Evolutionary conservation across 768 basidiomycete species (phyloP).

Genomic region (Cystobasidium onofrii): DNA sequence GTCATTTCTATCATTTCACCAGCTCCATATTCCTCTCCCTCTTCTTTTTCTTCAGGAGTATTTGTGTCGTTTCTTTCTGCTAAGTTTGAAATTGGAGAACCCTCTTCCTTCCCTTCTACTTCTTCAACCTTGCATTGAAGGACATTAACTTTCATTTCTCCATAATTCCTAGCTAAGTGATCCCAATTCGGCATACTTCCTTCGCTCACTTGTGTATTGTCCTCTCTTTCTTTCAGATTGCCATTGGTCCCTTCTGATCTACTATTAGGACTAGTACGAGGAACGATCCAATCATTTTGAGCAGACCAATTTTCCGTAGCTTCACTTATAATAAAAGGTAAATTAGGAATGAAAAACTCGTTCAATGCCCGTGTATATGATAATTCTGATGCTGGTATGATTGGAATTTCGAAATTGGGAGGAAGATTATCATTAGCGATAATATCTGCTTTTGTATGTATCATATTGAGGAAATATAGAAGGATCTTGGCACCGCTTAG

Average conservation of each 20-base stretch:
- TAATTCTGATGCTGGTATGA: background rate
- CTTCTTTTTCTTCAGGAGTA: too few relatives aligned
- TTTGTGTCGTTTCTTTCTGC: too few relatives aligned
- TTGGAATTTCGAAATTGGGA: background rate
- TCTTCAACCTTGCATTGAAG: background rate
- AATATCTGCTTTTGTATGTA: background rate
- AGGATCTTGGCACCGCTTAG: too few relatives aligned
- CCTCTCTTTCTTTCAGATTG: background rate
- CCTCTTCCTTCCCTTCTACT: background rate
- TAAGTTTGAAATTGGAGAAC: too few relatives aligned
- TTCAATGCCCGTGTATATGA: background rate
- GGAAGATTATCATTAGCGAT: background rate
- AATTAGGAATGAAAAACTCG: constrained; percentile 14
- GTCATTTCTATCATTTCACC: constrained; percentile 13
- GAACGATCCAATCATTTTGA: background rate
- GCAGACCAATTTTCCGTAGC: background rate
- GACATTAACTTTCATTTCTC: background rate
- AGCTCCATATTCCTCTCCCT: background rate
- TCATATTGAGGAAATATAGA: too few relatives aligned
- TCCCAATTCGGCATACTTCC: constrained; percentile 4
- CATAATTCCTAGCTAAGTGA: background rate
- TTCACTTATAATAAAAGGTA: constrained; percentile 22
- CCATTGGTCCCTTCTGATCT: background rate
- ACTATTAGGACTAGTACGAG: background rate
- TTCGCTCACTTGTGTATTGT: background rate